A percentile compares a stretch with the other conserved stretches of the same genome.
These are phyloP conservation scores for Mrakia blollopis DNA, from an alignment of 768 basidiomycete genomes.

Conservation along the genomic window DNA sequence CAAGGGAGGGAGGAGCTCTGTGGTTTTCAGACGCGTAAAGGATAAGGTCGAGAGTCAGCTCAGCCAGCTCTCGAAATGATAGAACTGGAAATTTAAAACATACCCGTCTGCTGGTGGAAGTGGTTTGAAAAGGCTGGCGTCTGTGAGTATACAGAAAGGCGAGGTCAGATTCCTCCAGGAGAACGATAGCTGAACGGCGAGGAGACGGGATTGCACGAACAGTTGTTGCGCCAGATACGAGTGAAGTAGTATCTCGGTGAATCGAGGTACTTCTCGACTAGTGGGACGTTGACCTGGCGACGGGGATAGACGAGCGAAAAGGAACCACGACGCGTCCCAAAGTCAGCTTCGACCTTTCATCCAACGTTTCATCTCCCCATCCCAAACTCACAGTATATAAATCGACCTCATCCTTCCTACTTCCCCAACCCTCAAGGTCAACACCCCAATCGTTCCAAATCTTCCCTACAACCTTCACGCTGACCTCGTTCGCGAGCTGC, in stretches of 20 bases:
- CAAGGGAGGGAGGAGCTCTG: not conserved
- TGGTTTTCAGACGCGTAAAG: not conserved
- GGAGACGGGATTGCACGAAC: not conserved
- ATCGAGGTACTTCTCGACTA: conserved; percentile 61
- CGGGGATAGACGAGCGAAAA: no score
- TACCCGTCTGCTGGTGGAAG: conserved; percentile 6
- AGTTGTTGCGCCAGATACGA: conserved; percentile 22
- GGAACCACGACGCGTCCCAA: no score
- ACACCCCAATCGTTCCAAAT: conserved; percentile 82
- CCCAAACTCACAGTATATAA: conserved; percentile 47
- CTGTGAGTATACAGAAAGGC: not conserved
- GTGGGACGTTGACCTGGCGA: conserved; percentile 66
- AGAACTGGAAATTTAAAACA: not conserved
- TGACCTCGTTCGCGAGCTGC: conserved; percentile 68
- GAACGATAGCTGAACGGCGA: not conserved
- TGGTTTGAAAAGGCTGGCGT: conserved; percentile 24
- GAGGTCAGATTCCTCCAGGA: not conserved
- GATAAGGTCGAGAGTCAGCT: not conserved
- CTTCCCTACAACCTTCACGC: conserved; percentile 61
- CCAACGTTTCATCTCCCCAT: conserved; percentile 48
- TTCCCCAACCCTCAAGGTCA: conserved; percentile 46
- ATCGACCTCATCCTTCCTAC: conserved; percentile 38
- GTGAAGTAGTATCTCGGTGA: conserved; percentile 25
- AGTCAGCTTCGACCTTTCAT: conserved; percentile 27
- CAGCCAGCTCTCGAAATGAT: no score